Evolutionary conservation across 345 rosid species (phyloP).

Genomic region (Passiflora organensis): DNA sequence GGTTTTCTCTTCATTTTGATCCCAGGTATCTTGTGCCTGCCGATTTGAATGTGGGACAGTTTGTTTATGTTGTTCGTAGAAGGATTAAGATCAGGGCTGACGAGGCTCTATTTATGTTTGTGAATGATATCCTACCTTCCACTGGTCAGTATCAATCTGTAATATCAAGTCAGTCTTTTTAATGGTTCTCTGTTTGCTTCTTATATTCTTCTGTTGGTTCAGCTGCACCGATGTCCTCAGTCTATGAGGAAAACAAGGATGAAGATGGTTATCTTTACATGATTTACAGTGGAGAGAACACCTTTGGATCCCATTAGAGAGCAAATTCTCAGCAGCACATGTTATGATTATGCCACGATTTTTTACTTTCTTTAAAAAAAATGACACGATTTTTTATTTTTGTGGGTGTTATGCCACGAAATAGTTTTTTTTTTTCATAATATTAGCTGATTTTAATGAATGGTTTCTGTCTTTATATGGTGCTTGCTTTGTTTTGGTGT

Average conservation of each 20-base stretch:
- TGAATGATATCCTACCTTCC: slow-evolving; percentile 58
- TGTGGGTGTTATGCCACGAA: too few relatives aligned
- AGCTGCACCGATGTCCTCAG: slow-evolving; percentile 63
- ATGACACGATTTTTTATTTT: too few relatives aligned
- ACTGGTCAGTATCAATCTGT: slow-evolving; percentile 35
- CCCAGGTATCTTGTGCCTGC: slow-evolving; percentile 73
- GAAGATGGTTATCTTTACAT: slow-evolving; percentile 76
- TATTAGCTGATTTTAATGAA: too few relatives aligned
- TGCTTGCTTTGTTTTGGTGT: too few relatives aligned
- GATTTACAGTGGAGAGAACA: slow-evolving; percentile 76
- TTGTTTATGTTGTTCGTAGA: slow-evolving; percentile 72
- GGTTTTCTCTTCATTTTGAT: background rate
- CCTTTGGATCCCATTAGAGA: slow-evolving; percentile 38
- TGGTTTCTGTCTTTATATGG: too few relatives aligned
- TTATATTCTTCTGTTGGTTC: slow-evolving; percentile 12
- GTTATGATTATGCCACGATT: background rate
- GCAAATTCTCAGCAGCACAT: slow-evolving; percentile 26
- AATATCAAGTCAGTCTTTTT: background rate
- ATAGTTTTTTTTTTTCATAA: too few relatives aligned
- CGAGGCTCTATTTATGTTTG: slow-evolving; percentile 68
- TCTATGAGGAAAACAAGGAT: slow-evolving; percentile 61
- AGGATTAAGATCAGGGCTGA: slow-evolving; percentile 74
- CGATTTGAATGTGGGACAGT: slow-evolving; percentile 70
- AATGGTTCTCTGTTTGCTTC: background rate
- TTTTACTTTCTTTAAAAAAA: background rate